Evolutionary conservation across 225 moss, liverwort and hornwort species (phyloP), one percentile per base, ranked within the genome.

Genomic region (Bryum argenteum): DNA sequence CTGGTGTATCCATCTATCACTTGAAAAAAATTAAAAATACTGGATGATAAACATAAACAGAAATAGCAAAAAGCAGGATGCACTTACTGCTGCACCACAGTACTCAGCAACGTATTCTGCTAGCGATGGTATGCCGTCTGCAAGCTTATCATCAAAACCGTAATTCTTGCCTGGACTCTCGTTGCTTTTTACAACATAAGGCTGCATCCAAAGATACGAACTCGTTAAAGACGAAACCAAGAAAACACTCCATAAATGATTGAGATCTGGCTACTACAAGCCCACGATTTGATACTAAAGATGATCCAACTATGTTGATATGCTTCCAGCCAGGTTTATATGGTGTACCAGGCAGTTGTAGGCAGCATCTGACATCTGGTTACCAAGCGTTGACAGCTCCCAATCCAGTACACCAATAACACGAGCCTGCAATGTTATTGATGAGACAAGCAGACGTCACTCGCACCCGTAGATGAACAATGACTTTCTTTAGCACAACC

Each of bases 301-400:
- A 65, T 33, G 0, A 75, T 42, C 61, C 33, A 50, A 19, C 9
- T 18, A 67, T 33, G 18, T 43, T 41, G 5, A 43, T 15, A 57
- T 19, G 50, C 50, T 74, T 70, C 40, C 19, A 70, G 60, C 33
- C 6, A 21, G 16, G 60, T 18, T 62, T 61, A 51, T 61, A 45
- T 73, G 76, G 23, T 14, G 58, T 65, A 98, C 97, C 94, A 98
- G 63, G 72, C 94, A 94, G 57, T 86, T 93, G 79, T 91, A 98
- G 51, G 92, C 98, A 74, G 85, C 79, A 64, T 98, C 98, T 54
- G 91, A 88, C 98, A 98, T 98, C 74, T 98, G 98, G 69, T 98
- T 94, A 42, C 98, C 98, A 78, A 98, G 82, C 17, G 98, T 98
- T 44, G 98, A 91, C 73, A 98, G 77, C 67, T 98, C 98, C 98